Percentiles rank a stretch among this genome's conserved stretches.
phyloP scores from a whole-genome alignment of 192 early-diverging fungal genomes.

The Umbelopsis sp. region DNA sequence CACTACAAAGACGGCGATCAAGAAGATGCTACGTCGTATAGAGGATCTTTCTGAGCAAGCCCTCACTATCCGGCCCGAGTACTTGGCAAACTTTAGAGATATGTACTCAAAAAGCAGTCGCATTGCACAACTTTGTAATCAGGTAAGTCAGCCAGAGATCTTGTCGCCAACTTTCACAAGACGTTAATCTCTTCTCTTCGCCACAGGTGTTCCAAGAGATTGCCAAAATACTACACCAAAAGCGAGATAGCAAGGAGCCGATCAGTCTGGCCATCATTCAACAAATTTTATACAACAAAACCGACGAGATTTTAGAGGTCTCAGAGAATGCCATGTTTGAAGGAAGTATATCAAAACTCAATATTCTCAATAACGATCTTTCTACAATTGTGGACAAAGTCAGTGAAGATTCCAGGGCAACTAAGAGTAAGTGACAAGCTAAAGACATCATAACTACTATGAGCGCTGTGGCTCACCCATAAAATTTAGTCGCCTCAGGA shows the following conservation, averaged over 20 bases:
- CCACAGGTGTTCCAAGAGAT: slow-evolving; percentile 42
- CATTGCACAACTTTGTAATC: slow-evolving; percentile 48
- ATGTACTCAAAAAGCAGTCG: slow-evolving; percentile 53
- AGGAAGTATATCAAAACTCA: slow-evolving; percentile 55
- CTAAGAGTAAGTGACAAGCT: slow-evolving; percentile 46
- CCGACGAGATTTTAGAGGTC: slow-evolving; percentile 58
- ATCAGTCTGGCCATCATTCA: slow-evolving; percentile 48
- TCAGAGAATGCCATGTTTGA: slow-evolving; percentile 65
- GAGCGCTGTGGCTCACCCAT: background rate
- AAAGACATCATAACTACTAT: background rate
- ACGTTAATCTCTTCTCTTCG: background rate
- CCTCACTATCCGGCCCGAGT: slow-evolving; percentile 48
- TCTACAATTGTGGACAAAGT: slow-evolving; percentile 48
- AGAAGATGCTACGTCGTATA: slow-evolving; percentile 65
- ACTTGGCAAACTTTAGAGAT: slow-evolving; percentile 48
- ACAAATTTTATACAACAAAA: slow-evolving; percentile 59
- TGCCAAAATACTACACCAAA: slow-evolving; percentile 13
- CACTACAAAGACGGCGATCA: slow-evolving; percentile 14
- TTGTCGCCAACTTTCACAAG: background rate
- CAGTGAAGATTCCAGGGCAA: slow-evolving; percentile 54
- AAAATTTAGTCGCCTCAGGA: slow-evolving; percentile 40
- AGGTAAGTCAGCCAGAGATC: slow-evolving; percentile 30
- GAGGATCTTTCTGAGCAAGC: slow-evolving; percentile 60
- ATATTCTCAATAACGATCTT: slow-evolving; percentile 50
- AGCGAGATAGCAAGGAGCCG: slow-evolving; percentile 46